Evolutionary conservation across 192 early-diverging fungal genomes (phyloP).

Genomic region (Coemansia sp.): DNA sequence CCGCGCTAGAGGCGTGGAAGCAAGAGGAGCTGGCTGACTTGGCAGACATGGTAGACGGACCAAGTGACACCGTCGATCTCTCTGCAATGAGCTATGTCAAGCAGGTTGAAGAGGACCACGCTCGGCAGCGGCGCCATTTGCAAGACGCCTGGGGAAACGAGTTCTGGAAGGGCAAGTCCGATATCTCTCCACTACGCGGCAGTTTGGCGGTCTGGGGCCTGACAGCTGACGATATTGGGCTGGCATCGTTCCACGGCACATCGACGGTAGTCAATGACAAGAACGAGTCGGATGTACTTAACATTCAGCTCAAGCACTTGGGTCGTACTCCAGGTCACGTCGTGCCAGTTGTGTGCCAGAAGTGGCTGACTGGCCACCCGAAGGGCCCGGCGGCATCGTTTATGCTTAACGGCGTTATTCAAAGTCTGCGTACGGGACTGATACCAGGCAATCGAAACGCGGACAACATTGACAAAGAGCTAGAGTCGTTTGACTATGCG

Average conservation of each 20-base stretch:
- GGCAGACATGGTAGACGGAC: neutral
- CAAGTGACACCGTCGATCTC: neutral
- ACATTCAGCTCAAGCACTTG: conserved; percentile 85
- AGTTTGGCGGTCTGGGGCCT: conserved; percentile 87
- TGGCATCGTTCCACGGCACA: conserved; percentile 96
- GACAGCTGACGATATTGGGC: conserved; percentile 62
- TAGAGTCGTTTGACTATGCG: conserved; percentile 77
- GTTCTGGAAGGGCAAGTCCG: conserved; percentile 76
- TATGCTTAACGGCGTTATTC: conserved; percentile 93
- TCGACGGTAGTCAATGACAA: conserved; percentile 93
- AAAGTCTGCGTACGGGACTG: conserved; percentile 81
- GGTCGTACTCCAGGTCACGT: conserved; percentile 86
- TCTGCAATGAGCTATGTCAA: neutral
- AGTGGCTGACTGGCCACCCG: conserved; percentile 89
- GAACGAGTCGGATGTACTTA: conserved; percentile 89
- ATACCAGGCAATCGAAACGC: conserved; percentile 92
- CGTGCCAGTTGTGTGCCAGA: conserved; percentile 84
- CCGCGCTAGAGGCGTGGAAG: conserved; percentile 15
- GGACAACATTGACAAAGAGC: conserved; percentile 55
- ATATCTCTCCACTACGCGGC: conserved; percentile 83
- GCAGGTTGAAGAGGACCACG: conserved; percentile 65
- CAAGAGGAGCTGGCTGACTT: neutral
- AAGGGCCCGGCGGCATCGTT: conserved; percentile 92
- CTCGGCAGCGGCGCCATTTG: conserved; percentile 68
- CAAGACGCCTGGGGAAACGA: conserved; percentile 76